These are phyloP conservation scores for Colletotrichum zoysiae DNA, from an alignment of 2,329 filamentous ascomycete genomes.

Conservation along the genomic window DNA sequence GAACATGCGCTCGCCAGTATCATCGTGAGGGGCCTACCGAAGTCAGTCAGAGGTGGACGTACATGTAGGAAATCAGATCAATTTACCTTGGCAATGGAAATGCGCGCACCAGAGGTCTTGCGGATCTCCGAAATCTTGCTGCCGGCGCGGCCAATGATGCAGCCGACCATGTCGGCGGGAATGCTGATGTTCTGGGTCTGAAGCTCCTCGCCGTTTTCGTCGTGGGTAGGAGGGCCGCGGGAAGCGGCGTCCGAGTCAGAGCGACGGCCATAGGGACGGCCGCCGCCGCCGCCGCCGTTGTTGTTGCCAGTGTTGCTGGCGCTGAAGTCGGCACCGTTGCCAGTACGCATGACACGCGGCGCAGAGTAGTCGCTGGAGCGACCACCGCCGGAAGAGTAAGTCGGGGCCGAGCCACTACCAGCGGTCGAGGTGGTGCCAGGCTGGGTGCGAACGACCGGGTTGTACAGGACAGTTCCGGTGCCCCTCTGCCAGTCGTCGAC, in stretches of 20 bases:
- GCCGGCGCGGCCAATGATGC: constrained; percentile 95
- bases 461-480: constrained; percentile 97
- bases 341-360: constrained; percentile 90
- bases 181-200: constrained; percentile 99
- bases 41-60: constrained; percentile 41
- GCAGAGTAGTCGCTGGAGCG: constrained; percentile 68
- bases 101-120: constrained; percentile 94
- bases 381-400: constrained; percentile 53
- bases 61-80: background rate
- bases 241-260: constrained; percentile 85
- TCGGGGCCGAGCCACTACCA: constrained; percentile 49
- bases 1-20: constrained; percentile 99
- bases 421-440: constrained; percentile 62
- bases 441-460: constrained; percentile 91
- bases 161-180: constrained; percentile 99
- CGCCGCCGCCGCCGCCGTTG: constrained; percentile 62
- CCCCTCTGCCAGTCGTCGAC: constrained; percentile 98
- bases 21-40: constrained; percentile 85
- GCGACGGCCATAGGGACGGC: constrained; percentile 79
- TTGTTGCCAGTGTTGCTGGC: constrained; percentile 39
- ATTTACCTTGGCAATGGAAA: constrained; percentile 91
- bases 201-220: constrained; percentile 96
- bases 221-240: constrained; percentile 87
- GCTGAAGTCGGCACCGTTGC: constrained; percentile 95
- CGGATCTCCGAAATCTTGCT: constrained; percentile 99